phyloP scores from a whole-genome alignment of 1,139 yeast species.

The Komagataea norvegica region DNA sequence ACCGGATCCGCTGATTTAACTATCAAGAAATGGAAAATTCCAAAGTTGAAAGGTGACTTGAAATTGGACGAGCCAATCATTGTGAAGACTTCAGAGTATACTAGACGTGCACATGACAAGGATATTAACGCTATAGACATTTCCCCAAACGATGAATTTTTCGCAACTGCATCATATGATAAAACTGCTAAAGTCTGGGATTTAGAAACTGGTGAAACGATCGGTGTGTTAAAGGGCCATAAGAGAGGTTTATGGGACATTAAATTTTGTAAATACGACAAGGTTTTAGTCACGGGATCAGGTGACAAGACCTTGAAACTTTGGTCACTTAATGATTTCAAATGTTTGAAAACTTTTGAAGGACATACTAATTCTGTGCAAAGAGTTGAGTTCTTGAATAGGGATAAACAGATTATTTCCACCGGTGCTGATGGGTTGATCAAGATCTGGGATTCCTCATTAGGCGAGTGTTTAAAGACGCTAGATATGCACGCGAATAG shows the following conservation, averaged over 20 bases:
- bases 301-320: conserved; percentile 89
- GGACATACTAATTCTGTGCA: conserved; percentile 94
- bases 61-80: conserved; percentile 29
- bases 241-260: conserved; percentile 94
- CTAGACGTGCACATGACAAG: conserved; percentile 95
- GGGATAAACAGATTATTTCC: conserved; percentile 65
- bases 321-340: conserved; percentile 79
- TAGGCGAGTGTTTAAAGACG: conserved; percentile 77
- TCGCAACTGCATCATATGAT: conserved; percentile 97
- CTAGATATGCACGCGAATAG: conserved; percentile 89
- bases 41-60: conserved; percentile 32
- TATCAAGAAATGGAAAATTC: conserved; percentile 82
- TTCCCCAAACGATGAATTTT: conserved; percentile 79
- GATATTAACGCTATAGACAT: conserved; percentile 87
- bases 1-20: conserved; percentile 91
- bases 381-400: conserved; percentile 65
- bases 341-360: conserved; percentile 78
- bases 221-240: conserved; percentile 84
- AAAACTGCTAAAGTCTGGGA: conserved; percentile 90
- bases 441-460: conserved; percentile 78
- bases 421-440: conserved; percentile 94
- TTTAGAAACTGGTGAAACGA: conserved; percentile 70
- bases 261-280: conserved; percentile 73
- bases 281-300: conserved; percentile 69
- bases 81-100: conserved; percentile 60